These are phyloP conservation scores for Grosmannia huntii DNA, from an alignment of 2,329 filamentous ascomycete genomes.

Conservation along the genomic window DNA sequence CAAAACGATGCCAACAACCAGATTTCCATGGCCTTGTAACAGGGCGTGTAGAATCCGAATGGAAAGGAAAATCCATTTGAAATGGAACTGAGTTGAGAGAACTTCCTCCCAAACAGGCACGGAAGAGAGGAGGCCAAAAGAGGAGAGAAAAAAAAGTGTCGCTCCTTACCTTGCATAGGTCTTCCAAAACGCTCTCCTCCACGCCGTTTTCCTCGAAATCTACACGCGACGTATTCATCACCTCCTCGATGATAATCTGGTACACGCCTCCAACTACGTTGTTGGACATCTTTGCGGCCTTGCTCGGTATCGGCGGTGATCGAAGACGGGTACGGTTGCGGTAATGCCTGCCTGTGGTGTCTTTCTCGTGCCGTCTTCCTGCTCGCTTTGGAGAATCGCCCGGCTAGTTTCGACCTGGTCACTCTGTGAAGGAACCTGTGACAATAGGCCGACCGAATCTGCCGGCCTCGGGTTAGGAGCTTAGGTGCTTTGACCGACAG, in stretches of 20 bases:
- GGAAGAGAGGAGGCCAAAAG: not conserved
- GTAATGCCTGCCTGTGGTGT: not conserved
- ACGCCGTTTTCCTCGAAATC: conserved; percentile 97
- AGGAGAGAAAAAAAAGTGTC: not conserved
- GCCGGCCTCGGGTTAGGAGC: not conserved
- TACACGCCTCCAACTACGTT: conserved; percentile 63
- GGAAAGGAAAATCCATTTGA: not conserved
- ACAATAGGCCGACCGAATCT: too few relatives aligned
- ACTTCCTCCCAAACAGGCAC: not conserved
- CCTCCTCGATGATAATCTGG: conserved; percentile 63
- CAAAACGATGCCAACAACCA: not conserved
- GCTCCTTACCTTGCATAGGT: conserved; percentile 69
- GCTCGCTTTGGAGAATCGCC: not conserved
- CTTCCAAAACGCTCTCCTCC: conserved; percentile 72
- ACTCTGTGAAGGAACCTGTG: not conserved
- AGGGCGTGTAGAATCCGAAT: not conserved
- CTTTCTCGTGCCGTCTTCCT: not conserved
- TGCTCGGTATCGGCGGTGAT: not conserved
- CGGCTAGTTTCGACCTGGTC: not conserved
- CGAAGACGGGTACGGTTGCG: not conserved
- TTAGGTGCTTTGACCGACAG: not conserved
- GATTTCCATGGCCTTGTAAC: too few relatives aligned
- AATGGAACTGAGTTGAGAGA: not conserved
- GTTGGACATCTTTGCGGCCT: conserved; percentile 37
- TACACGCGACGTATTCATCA: conserved; percentile 81